Conservation (phyloP, 768 basidiomycete species). For the Pholiota molesta region DNA sequence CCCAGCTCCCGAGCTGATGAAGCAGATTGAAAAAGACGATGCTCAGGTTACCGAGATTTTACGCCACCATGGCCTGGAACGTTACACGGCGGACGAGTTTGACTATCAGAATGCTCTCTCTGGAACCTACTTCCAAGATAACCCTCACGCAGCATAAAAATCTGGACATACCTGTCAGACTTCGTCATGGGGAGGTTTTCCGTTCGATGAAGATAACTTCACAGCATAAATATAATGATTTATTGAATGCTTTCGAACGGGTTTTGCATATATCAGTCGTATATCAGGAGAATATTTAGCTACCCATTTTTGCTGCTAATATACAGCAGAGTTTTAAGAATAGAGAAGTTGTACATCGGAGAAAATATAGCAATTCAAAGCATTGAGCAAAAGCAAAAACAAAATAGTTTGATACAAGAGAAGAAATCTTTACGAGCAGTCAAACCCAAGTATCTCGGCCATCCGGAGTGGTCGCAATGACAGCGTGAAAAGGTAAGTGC, state of each 20-base stretch:
- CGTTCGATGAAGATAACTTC: too few relatives aligned
- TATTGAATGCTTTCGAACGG: too few relatives aligned
- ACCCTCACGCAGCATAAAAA: slow-evolving; percentile 41
- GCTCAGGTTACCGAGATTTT: slow-evolving; percentile 47
- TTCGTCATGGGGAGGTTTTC: too few relatives aligned
- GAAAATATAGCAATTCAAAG: not conserved
- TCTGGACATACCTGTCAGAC: too few relatives aligned
- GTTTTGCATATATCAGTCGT: too few relatives aligned
- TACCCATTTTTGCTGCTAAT: too few relatives aligned
- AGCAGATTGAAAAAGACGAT: slow-evolving; percentile 41
- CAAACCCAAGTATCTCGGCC: not conserved
- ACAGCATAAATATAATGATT: too few relatives aligned
- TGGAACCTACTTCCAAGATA: slow-evolving; percentile 71
- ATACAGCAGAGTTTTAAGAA: too few relatives aligned
- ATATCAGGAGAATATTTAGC: too few relatives aligned
- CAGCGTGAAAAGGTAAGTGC: not conserved
- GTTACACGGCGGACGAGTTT: slow-evolving; percentile 26
- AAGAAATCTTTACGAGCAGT: not conserved
- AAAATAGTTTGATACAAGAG: not conserved
- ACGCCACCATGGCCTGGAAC: slow-evolving; percentile 48
- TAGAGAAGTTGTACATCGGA: not conserved
- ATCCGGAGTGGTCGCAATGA: too few relatives aligned
- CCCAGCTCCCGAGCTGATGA: slow-evolving; percentile 39
- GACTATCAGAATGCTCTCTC: slow-evolving; percentile 17
- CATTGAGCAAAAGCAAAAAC: not conserved